Evolutionary conservation across 441 rosid genomes (phyloP), one percentile per base, ranked within the genome.

Genomic region (Adansonia rubrostipa): DNA sequence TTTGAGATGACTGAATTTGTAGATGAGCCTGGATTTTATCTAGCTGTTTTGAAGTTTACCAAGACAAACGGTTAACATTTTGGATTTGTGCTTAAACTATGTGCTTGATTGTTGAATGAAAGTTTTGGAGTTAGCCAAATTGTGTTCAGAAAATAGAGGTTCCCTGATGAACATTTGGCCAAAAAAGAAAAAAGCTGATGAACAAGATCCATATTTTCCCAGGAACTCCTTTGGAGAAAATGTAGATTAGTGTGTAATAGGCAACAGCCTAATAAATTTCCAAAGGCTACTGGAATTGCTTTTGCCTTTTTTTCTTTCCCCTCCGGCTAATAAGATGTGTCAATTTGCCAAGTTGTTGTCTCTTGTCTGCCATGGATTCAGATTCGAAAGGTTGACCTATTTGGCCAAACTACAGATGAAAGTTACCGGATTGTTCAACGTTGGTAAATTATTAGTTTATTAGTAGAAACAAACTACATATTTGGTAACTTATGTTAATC

Each of bases 21-120:
- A 22, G 97, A 96, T 48, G 95, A 91, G 42, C 89, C 94, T 71
- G 89, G 84, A 74, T 82, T 96, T 48, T 96, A 87, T 85, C 93
- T 96, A 53, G 90, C 96, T 80, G 92, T 90, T 80, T 82, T 92
- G 51, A 88, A 71, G 68, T 88, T 83, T 83, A 79, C 72, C 28
- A 74, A 79, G 51, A 69, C 72, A 48, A 73, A 74, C 78, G 68
- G 62, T 73, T 72, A 61, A 64, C 40, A 61, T 14, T 6, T 50
- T 48, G 53, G 42, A n/a, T 50, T 44, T 68, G 33, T n/a, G 13
- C 17, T 76, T 15, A 17, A 24, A 48, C 28, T 1, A 13, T 10
- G 56, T 11, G 42, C 15, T 70, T 65, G 54, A 53, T 53, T 77
- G 77, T 67, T 20, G 19, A 44, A 48, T 42, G 33, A 9, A 77